Percentiles rank a stretch among this genome's conserved stretches.
Conservation (phyloP, 1,284 basidiomycete species). For the Rhodotorula sp. region DNA sequence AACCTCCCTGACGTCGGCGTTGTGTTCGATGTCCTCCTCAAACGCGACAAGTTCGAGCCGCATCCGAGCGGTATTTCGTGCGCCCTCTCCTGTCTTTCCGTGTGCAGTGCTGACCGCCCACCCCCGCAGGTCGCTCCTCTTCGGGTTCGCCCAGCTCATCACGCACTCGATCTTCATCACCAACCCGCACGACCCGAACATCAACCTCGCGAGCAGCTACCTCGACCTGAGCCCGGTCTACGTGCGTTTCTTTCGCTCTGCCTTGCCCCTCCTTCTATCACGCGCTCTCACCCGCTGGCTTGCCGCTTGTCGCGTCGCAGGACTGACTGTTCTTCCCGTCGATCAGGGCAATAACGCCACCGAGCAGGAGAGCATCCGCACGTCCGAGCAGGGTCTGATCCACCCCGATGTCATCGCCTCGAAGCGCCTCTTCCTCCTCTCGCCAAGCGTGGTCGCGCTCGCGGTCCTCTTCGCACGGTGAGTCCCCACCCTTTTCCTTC, state of each 20-base stretch:
- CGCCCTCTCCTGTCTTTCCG: conserved; percentile 56
- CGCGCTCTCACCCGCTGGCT: too few species aligned
- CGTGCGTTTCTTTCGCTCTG: conserved; percentile 6
- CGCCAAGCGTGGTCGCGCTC: conserved; percentile 68
- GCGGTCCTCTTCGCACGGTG: conserved; percentile 66
- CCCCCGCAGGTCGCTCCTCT: conserved; percentile 49
- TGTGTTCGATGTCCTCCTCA: conserved; percentile 73
- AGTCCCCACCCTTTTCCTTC: neutral
- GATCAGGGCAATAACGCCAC: conserved; percentile 58
- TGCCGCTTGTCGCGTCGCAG: too few species aligned
- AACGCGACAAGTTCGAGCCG: conserved; percentile 62
- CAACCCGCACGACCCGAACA: conserved; percentile 52
- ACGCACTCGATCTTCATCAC: conserved; percentile 75
- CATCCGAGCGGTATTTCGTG: conserved; percentile 73
- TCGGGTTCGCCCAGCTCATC: conserved; percentile 73
- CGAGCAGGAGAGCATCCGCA: conserved; percentile 61
- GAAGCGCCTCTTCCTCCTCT: conserved; percentile 68
- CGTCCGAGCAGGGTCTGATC: conserved; percentile 62
- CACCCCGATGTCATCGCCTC: conserved; percentile 72
- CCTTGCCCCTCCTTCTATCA: too few species aligned
- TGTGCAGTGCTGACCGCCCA: too few species aligned
- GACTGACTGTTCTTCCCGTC: neutral
- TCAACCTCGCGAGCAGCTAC: conserved; percentile 72
- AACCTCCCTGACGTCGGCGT: conserved; percentile 71
- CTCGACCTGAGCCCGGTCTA: conserved; percentile 76